Evolutionary conservation across 2,329 filamentous ascomycete genomes (phyloP).

Genomic region (Aspergillus tubingensis): DNA sequence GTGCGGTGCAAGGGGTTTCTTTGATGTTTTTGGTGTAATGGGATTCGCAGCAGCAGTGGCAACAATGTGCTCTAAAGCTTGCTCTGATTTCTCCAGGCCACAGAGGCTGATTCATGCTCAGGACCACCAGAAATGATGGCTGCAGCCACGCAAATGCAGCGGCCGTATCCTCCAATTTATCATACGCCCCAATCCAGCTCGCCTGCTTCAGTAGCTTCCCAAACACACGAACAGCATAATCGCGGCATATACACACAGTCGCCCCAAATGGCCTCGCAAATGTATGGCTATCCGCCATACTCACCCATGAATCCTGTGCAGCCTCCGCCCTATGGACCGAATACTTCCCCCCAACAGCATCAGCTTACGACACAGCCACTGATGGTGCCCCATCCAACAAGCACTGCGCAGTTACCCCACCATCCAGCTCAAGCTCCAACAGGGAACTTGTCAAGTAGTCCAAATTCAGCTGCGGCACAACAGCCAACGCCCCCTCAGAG

Average conservation of each 20-base stretch:
- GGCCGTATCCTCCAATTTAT: constrained; percentile 85
- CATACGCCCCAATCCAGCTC: constrained; percentile 95
- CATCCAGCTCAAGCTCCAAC: constrained; percentile 46
- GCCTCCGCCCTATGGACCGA: constrained; percentile 59
- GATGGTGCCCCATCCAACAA: constrained; percentile 53
- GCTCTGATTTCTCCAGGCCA: not conserved
- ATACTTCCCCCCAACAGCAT: constrained; percentile 56
- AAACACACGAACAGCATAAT: constrained; percentile 81
- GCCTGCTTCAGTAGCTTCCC: constrained; percentile 87
- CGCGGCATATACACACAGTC: constrained; percentile 82
- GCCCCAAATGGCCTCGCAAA: constrained; percentile 76
- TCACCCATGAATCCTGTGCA: constrained; percentile 55
- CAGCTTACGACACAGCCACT: constrained; percentile 58
- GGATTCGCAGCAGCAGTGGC: too few relatives aligned
- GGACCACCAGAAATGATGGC: constrained; percentile 73
- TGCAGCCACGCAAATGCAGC: constrained; percentile 64
- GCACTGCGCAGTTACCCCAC: constrained; percentile 45
- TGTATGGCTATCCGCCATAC: constrained; percentile 73
- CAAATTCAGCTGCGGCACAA: constrained; percentile 49
- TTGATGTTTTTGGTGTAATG: not conserved
- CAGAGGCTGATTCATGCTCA: constrained; percentile 64
- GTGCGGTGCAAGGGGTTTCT: constrained; percentile 35
- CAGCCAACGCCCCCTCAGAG: constrained; percentile 40
- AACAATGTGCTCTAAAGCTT: too few relatives aligned
- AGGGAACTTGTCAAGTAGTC: constrained; percentile 69